These are phyloP conservation scores for Colletotrichum godetiae DNA, from an alignment of 2,329 filamentous ascomycete species.

Conservation along the genomic window DNA sequence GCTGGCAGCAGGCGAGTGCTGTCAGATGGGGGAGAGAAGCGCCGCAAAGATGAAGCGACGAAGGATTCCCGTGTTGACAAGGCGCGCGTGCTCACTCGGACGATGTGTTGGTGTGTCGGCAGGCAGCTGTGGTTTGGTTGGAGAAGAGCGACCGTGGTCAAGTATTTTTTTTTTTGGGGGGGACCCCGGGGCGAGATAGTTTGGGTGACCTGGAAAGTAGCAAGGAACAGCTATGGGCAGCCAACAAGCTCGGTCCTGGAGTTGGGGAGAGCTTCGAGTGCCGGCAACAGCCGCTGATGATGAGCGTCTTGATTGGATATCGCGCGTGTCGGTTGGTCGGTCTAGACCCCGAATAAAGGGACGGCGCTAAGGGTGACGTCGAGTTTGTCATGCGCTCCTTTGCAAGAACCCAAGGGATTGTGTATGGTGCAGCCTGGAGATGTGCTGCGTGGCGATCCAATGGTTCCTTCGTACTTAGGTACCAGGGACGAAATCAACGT, in stretches of 20 bases:
- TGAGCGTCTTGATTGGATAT: neutral
- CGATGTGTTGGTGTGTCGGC: neutral
- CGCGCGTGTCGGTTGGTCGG: slow-evolving; percentile 6
- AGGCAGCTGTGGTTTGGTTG: neutral
- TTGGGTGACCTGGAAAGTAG: neutral
- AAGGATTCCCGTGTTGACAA: slow-evolving; percentile 6
- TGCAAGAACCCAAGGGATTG: slow-evolving; percentile 26
- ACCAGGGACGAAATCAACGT: neutral
- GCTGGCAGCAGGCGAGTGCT: neutral
- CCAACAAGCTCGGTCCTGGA: slow-evolving; percentile 22
- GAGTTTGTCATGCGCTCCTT: slow-evolving; percentile 8
- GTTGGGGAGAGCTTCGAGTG: neutral
- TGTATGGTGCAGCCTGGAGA: neutral
- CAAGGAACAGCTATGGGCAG: slow-evolving; percentile 26
- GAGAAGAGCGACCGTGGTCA: slow-evolving; percentile 12
- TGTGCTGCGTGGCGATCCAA: neutral
- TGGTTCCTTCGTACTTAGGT: too few species aligned
- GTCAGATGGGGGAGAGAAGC: neutral
- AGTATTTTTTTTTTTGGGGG: neutral
- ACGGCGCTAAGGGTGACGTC: slow-evolving; percentile 19
- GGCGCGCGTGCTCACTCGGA: slow-evolving; percentile 9
- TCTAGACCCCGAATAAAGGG: neutral
- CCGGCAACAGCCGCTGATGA: slow-evolving; percentile 8
- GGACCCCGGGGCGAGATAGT: neutral
- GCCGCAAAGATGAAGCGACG: neutral